These are phyloP conservation scores for Annona squamosa DNA, from an alignment of 164 flowering plant genomes.

Conservation along the genomic window DNA sequence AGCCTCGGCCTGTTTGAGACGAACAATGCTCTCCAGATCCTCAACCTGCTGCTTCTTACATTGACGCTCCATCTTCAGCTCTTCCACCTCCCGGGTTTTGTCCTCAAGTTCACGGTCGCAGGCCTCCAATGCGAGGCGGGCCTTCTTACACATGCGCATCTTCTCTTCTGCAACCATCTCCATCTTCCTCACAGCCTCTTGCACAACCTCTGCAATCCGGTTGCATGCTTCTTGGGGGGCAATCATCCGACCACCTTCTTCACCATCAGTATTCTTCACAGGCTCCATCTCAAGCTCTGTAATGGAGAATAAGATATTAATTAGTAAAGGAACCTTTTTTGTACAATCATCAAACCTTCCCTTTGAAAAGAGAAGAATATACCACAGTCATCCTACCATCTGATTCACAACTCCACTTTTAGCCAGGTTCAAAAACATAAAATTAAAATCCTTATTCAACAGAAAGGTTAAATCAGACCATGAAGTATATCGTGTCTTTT, in stretches of 20 bases:
- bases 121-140: conserved; percentile 62
- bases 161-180: conserved; percentile 96
- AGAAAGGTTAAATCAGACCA: neutral
- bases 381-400: neutral
- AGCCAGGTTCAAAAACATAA: neutral
- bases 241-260: conserved; percentile 60
- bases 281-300: conserved; percentile 77
- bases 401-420: neutral
- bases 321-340: too few relatives aligned
- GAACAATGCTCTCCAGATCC: conserved; percentile 83
- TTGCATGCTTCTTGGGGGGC: conserved; percentile 97
- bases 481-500: neutral
- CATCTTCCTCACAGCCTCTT: conserved; percentile 91
- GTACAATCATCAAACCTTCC: too few relatives aligned
- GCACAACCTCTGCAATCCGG: conserved; percentile 87
- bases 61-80: conserved; percentile 68
- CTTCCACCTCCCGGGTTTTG: conserved; percentile 70
- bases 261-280: conserved; percentile 51
- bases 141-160: conserved; percentile 76
- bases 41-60: conserved; percentile 80
- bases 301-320: neutral
- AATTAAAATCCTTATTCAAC: neutral
- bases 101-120: conserved; percentile 90
- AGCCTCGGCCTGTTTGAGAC: conserved; percentile 93
- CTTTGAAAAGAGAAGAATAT: neutral